Evolutionary conservation across 495 filamentous ascomycete species (phyloP).

Genomic region (Penicillium taxi): DNA sequence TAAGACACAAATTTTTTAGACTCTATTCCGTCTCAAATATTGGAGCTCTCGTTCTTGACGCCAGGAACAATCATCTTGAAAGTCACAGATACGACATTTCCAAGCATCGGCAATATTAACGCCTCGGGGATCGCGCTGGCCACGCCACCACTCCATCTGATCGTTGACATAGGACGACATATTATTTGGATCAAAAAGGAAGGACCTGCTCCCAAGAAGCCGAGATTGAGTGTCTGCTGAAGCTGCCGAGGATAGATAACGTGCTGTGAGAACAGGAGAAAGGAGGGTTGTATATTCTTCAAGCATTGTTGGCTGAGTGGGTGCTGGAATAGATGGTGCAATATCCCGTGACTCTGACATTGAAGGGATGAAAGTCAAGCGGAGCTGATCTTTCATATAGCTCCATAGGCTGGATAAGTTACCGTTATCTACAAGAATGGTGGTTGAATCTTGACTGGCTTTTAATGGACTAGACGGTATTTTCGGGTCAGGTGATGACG

Average conservation of each 20-base stretch:
- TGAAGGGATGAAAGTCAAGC: constrained; percentile 48
- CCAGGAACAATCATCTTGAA: constrained; percentile 55
- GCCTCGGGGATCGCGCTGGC: constrained; percentile 65
- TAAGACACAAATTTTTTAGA: constrained; percentile 7
- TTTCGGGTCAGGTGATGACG: too few species aligned
- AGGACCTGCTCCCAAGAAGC: constrained; percentile 59
- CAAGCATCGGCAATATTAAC: constrained; percentile 83
- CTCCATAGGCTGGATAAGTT: constrained; percentile 55
- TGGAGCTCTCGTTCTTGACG: constrained; percentile 48
- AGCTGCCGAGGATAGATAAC: constrained; percentile 32
- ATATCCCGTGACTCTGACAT: constrained; percentile 12
- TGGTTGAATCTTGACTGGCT: constrained; percentile 42
- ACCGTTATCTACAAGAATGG: constrained; percentile 50
- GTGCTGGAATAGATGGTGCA: constrained; percentile 37
- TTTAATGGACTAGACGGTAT: constrained; percentile 16
- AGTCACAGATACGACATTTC: constrained; percentile 70
- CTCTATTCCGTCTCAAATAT: constrained; percentile 26
- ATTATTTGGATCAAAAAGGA: constrained; percentile 56
- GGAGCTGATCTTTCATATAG: constrained; percentile 59
- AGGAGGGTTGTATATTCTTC: constrained; percentile 42
- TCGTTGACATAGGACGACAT: constrained; percentile 58
- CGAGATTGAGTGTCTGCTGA: constrained; percentile 25
- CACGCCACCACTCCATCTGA: constrained; percentile 82
- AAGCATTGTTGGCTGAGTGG: constrained; percentile 51
- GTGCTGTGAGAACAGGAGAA: constrained; percentile 40